Evolutionary conservation across 1,284 basidiomycete genomes (phyloP).

Genomic region (Ustilago tritici): DNA sequence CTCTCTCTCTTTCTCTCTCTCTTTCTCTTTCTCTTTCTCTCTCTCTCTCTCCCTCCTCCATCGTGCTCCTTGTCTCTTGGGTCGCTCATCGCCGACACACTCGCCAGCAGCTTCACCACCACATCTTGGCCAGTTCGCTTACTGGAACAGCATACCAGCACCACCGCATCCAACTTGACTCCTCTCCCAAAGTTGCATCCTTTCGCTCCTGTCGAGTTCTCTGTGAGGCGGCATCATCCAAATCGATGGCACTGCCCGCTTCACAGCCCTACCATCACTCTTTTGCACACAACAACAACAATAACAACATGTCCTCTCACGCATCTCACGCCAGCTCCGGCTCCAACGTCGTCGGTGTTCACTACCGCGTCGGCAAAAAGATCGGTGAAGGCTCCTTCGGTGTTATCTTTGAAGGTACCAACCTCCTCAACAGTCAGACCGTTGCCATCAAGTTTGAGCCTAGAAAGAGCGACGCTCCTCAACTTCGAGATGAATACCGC

Average conservation of each 20-base stretch:
- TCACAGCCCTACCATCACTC: constrained; percentile 49
- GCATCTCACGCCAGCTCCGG: constrained; percentile 60
- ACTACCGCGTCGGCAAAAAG: constrained; percentile 86
- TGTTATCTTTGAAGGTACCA: constrained; percentile 96
- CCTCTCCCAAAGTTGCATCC: not conserved
- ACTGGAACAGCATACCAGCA: constrained; percentile 1
- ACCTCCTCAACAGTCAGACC: constrained; percentile 92
- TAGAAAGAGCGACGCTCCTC: constrained; percentile 93
- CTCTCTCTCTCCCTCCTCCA: constrained; percentile 4
- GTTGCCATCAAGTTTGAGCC: constrained; percentile 99
- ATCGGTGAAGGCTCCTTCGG: constrained; percentile 80
- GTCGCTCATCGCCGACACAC: not conserved
- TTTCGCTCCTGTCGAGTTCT: not conserved
- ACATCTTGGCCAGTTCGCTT: not conserved
- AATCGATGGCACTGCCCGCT: constrained; percentile 31
- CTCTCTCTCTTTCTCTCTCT: not conserved
- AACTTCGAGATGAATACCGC: constrained; percentile 94
- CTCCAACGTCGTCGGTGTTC: constrained; percentile 73
- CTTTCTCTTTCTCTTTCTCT: not conserved
- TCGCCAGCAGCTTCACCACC: not conserved
- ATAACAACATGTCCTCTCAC: constrained; percentile 63
- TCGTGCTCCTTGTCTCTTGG: constrained; percentile 5
- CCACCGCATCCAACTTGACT: not conserved
- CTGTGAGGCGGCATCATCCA: not conserved
- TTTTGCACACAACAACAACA: constrained; percentile 51